Evolutionary conservation across 2,329 filamentous ascomycete genomes (phyloP), one percentile per base, ranked within the genome.

Genomic region (Fusarium udum): DNA sequence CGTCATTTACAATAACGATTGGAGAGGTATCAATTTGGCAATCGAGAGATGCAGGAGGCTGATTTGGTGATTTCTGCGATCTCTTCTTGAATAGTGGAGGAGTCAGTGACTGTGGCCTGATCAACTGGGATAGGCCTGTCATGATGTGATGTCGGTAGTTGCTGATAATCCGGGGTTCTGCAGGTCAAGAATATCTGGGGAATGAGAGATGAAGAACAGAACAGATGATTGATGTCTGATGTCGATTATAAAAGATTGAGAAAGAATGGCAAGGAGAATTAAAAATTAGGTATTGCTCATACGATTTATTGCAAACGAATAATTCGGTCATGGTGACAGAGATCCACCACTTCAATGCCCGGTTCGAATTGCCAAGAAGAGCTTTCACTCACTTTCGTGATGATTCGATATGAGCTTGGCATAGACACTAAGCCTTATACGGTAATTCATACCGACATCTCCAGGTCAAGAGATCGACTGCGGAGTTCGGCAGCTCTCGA

Each of bases 11-110:
- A 3, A 76, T n/a, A 2, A 76, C 55, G 0, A 64, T 64, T 2
- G 75, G 60, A 0, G 53, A 53, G 3, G 55, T 71, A 5, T 73
- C 59, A 4, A 73, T 62, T 1, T 48, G 66, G 15, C 61, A 77
- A 13, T 64, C 36, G 2, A 77, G 53, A 0, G 55, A 64, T 11
- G 55, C 64, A 14, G 55, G 16, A 2, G 59, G n/a, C 5, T 1
- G 42, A 22, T 12, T 46, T 39, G 18, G 40, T 12, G 15, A 24
- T 20, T 46, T 24, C 6, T 37, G 26, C 3, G 22, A 6, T 12
- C 8, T 42, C 8, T 51, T 36, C 13, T 46, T 58, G 26, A 46
- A 53, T 4, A 71, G 24, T 18, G 51, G 15, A 24, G n/a, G 46
- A 7, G 28, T 14, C 2, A 53, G 31, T 42, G 31, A 32, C 26